A percentile compares a stretch with the other conserved stretches of the same genome.
Evolutionary conservation across 2,329 filamentous ascomycete species (phyloP).

Genomic region (Colletotrichum brevisporum): DNA sequence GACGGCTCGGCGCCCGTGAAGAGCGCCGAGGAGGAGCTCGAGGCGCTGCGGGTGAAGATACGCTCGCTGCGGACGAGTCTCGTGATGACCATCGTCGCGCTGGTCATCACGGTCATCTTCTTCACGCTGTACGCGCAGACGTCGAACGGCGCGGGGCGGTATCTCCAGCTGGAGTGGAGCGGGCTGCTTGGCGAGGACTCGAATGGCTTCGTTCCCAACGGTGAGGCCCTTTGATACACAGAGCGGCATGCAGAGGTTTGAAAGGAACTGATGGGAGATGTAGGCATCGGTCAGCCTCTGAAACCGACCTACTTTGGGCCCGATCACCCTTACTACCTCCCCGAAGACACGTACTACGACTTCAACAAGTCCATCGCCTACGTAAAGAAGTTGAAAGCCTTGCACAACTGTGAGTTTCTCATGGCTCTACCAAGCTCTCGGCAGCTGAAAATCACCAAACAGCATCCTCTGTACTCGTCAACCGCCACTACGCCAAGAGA

Average conservation of each 20-base stretch:
- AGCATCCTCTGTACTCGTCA: conserved; percentile 25
- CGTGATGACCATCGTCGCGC: not conserved
- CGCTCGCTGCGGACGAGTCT: conserved; percentile 23
- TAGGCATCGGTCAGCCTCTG: conserved; percentile 21
- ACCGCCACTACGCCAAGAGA: conserved; percentile 22
- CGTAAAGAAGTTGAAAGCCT: conserved; percentile 15
- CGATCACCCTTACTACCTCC: conserved; percentile 17
- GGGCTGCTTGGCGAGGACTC: conserved; percentile 26
- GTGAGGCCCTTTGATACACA: not conserved
- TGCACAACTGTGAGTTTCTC: conserved; percentile 15
- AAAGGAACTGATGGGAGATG: not conserved
- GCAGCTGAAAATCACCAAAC: too few relatives aligned
- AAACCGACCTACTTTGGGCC: conserved; percentile 18
- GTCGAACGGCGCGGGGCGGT: not conserved
- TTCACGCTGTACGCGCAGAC: conserved; percentile 6
- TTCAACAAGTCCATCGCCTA: conserved; percentile 18
- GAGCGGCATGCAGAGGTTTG: not conserved
- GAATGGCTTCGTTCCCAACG: conserved; percentile 28
- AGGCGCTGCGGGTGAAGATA: conserved; percentile 6
- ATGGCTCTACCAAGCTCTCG: too few relatives aligned
- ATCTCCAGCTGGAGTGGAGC: not conserved
- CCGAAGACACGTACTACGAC: conserved; percentile 23
- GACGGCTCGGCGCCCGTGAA: not conserved
- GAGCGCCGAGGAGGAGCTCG: conserved; percentile 12
- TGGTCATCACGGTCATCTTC: not conserved